Base-by-base conservation (phyloP, 768 basidiomycete species). In the Russula brevipes region DNA sequence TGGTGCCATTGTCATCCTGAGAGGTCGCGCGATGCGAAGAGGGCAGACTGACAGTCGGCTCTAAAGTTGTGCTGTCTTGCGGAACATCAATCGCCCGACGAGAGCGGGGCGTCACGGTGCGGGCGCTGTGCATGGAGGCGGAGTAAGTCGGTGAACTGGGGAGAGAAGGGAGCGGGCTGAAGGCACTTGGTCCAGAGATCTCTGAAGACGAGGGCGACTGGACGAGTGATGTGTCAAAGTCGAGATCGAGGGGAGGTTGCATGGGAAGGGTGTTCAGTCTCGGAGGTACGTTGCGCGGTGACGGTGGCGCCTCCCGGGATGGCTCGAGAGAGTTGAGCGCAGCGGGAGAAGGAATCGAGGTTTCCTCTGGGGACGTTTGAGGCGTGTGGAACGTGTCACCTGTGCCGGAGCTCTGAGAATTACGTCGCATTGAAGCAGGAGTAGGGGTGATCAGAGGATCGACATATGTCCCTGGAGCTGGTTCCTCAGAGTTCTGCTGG, bases 171-270 rank as follows among this genome's bases (percentile, higher is more conserved):
- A 59, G 33, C 5, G 63, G 30, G n/a, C 46, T 47, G 33, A 55
- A 24, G 10, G 39, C n/a, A 33, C 53, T 64, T 35, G 63, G 63
- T 17, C 46, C 39, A 0, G 62, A 59, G 24, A 63, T 54, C 2
- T 44, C 57, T 5, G 63, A 64, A 36, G 63, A 36, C 1, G 58
- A 39, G 30, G 59, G 58, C 2, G 63, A 55, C 30, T 44, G 47
- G 11, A 64, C 54, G 30, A 50, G 38, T 10, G 53, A 54, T 4
- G n/a, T 4, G 17, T 39, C 59, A 1, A 46, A 50, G 38, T 51
- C 33, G 10, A 17, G 33, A 9, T 44, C 47, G 11, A 55, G 41
- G 17, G 31, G 9, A 4, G 41, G 45, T 14, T 44, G 41, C 10
- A 24, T 35, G 8, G 47, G 30, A 19, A 44, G 24, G 19, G 30